Evolutionary conservation across 2,329 filamentous ascomycete species (phyloP).

Genomic region (Gaeumannomyces tritici): DNA sequence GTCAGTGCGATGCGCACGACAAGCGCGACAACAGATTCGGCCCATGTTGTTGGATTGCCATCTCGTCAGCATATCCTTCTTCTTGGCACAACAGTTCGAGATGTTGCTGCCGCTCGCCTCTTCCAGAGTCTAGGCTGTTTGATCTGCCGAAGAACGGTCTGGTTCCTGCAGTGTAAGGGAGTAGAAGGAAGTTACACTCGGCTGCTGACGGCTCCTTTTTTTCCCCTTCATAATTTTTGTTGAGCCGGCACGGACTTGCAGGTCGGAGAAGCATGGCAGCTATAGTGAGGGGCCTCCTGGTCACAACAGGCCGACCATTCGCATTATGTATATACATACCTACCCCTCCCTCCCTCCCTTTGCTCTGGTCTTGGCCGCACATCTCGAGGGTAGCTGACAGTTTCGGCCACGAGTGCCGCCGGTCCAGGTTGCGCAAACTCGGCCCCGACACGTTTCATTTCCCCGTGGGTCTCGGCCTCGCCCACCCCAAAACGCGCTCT

Average conservation of each 20-base stretch:
- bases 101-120: neutral
- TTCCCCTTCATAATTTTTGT: neutral
- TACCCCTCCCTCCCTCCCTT: neutral
- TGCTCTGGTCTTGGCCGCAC: neutral
- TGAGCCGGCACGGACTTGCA: neutral
- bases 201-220: neutral
- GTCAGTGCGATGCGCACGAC: neutral
- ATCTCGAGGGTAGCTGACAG: neutral
- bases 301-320: neutral
- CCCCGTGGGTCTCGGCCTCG: neutral
- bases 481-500: neutral
- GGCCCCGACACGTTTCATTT: neutral
- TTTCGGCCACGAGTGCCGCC: neutral
- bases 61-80: neutral
- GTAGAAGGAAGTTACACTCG: neutral
- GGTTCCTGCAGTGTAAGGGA: neutral
- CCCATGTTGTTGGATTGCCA: neutral
- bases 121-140: neutral
- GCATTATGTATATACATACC: constrained; percentile 1
- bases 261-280: neutral
- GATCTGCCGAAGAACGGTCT: neutral
- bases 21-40: neutral
- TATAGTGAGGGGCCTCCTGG: constrained; percentile 1
- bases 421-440: neutral
- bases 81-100: neutral